Evolutionary conservation across 1,139 yeast genomes (phyloP), one percentile per base, ranked within the genome.

Genomic region (Kazachstania sp.): DNA sequence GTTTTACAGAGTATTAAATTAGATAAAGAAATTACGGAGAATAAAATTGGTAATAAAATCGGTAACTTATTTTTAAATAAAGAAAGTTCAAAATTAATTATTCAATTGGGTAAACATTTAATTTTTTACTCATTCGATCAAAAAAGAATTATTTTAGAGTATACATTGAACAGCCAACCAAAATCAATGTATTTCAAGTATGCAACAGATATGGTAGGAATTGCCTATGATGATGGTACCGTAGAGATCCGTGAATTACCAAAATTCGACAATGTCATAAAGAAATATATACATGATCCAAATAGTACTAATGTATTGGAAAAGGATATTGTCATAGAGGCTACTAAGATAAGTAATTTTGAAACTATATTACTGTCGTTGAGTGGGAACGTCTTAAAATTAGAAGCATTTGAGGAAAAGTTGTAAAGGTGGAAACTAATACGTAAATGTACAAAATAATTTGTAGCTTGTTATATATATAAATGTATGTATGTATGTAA

Each of bases 61-160:
- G 46, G 47, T 5, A 49, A 46, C 34, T 45, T 63, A 37, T 48
- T 49, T 28, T 49, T 63, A 37, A 61, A 63, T 46, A 60, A 61
- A 47, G 58, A 56, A 37, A 60, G 58, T 16, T 61, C 66, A 12
- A 62, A 61, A 47, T 39, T 63, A 23, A 44, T 63, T 30, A 52
- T 63, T 8, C 60, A 57, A 46, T 37, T 61, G 18, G 53, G 51
- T 20, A 54, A 53, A 23, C 50, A 48, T 26, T 36, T 62, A 2
- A 39, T 61, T 2, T 47, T 60, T 4, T 63, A 63, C 48, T 62
- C 66, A 2, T 62, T 62, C 43, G 66, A 62, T 45, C 62, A 60
- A 37, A 61, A 56, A 49, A 54, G 56, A 44, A 52, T 59, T 2
- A 45, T 58, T 3, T 42, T 54, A 11, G 54, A 57, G 39, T 47